Base-by-base conservation (phyloP, 1,139 yeast genomes). In the Pneumocystis carinii region DNA sequence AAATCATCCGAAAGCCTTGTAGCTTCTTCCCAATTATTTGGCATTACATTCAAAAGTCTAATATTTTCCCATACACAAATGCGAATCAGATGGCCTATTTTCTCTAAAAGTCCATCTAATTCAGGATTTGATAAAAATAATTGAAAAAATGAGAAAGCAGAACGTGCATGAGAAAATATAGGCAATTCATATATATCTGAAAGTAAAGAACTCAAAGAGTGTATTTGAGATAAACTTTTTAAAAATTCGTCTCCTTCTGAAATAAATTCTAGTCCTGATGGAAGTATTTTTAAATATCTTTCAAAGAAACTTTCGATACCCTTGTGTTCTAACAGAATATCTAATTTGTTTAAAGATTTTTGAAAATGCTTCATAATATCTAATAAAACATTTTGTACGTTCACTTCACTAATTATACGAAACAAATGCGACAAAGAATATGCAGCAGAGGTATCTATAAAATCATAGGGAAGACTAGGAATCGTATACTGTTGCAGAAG, bases 381-480 rank as follows among this genome's bases (percentile, higher is more conserved):
- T 14, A 61, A 57, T 27, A 63, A 55, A 37, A 63, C 62, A 60
- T 42, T 53, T 42, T 37, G 61, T 1, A 65, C 37, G 42, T 66
- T 63, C 14, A 59, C 62, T 37, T 67, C 69, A 36, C 65, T 60
- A 3, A 66, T 59, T 15, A 63, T 36, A 38, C 67, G 64, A 56
- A 68, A 63, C 36, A 67, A 67, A 35, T 68, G 64, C 3, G 68
- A 69, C 27, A 74, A 64, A 12, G 71, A 65, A 63, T 68, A 68
- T 4, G 74, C 73, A 2, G 74, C 69, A n/a, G 68, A 66, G 8
- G 73, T 69, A 59, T 68, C 70, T 2, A 75, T 72, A 66, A 74
- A 75, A 61, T 75, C 77, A 62, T 73, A 74, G 0, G 77, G 76
- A 37, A 75, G 66, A 57, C 70, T 67, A 1, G 69, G 69, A 5